Evolutionary conservation across 1,284 basidiomycete species (phyloP), one percentile per base, ranked within the genome.

Genomic region (Paramarasmius palmivorus): DNA sequence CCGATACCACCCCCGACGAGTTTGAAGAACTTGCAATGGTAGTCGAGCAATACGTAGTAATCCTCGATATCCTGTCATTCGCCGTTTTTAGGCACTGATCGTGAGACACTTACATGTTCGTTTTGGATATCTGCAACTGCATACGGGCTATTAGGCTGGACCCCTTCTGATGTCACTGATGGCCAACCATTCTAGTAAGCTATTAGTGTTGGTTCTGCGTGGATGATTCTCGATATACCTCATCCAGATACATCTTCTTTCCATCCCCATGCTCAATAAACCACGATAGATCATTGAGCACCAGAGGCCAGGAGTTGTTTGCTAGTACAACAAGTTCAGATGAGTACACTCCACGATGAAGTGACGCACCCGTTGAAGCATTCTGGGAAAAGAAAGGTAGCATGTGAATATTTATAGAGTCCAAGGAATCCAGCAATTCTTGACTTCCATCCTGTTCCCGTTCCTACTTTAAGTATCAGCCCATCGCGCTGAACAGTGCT

Each of bases 191-290:
- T 89, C 86, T 89, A 53, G 15, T 26, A 38, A 22, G 2, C 8
- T 56, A 26, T 57, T 49, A 50, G 15, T 50, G 47, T 1, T 23
- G 39, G 34, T 37, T 41, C n/a, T 20, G 15, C 15, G 40, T 1
- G 40, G 20, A 52, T 45, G 34, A 8, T 23, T 38, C 36, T 20
- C 42, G 32, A 46, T 20, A 22, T 23, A 82, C 86, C 74, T 88
- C 77, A 59, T 79, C 82, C 48, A 88, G 73, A 62, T 85, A 84
- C 65, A 91, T 86, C 68, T 90, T 90, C 72, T 88, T 89, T 14
- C 80, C 82, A 20, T 75, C 64, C 2, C 79, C 82, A 50, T 83
- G 73, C 15, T 72, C 63, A 42, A 82, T 73, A 60, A 89, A 88
- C 56, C 81, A 90, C 50, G 83, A 64, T 54, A 87, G 64, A 61